A percentile compares a stretch with the other conserved stretches of the same genome.
These are phyloP conservation scores for Botryotinia globosa DNA, from an alignment of 2,329 filamentous ascomycete genomes.

Conservation along the genomic window DNA sequence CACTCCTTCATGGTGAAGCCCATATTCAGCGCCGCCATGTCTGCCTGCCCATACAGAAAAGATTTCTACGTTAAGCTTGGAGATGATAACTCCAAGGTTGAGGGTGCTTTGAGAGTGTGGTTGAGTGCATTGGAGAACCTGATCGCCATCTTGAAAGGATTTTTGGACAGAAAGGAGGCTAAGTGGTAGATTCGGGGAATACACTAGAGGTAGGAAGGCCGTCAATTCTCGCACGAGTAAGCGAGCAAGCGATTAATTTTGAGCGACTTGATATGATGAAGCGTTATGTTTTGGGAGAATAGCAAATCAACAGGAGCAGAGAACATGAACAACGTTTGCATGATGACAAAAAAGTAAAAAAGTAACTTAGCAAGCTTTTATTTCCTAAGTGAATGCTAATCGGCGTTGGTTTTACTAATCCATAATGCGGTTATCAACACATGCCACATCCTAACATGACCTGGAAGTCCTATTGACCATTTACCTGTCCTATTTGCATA, in stretches of 20 bases:
- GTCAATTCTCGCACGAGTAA: conserved; percentile 1
- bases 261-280: conserved; percentile 3
- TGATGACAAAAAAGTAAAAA: background rate
- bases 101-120: conserved; percentile 65
- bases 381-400: background rate
- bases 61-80: conserved; percentile 92
- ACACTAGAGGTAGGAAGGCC: background rate
- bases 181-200: conserved; percentile 37
- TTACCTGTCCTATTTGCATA: background rate
- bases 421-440: background rate
- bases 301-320: background rate
- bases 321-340: background rate
- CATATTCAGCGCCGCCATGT: conserved; percentile 90
- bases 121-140: conserved; percentile 74
- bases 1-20: conserved; percentile 89
- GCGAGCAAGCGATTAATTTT: conserved; percentile 9
- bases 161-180: conserved; percentile 53
- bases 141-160: conserved; percentile 70
- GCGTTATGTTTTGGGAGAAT: background rate
- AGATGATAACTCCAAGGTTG: conserved; percentile 60
- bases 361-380: background rate
- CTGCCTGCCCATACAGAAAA: conserved; percentile 85
- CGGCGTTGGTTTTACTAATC: background rate
- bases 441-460: background rate
- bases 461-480: background rate